Conservation (phyloP, 345 rosid species). For the Atalantia buxifolia region DNA sequence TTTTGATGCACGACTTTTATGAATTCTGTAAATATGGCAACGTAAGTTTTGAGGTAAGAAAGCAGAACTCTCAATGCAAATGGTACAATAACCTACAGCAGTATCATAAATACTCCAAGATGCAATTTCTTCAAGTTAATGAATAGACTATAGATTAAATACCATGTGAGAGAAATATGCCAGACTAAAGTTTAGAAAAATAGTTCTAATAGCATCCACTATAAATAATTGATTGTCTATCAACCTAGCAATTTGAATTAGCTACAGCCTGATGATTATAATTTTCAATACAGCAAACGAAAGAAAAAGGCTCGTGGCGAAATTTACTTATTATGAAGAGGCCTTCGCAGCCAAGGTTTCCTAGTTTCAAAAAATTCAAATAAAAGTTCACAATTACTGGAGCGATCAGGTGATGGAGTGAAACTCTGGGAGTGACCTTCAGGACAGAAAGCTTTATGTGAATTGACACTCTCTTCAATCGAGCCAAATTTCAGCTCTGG, state of each 20-base stretch:
- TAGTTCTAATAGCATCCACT: background rate
- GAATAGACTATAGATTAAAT: background rate
- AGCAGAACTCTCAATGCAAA: background rate
- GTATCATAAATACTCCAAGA: background rate
- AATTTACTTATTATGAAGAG: slow-evolving; percentile 27
- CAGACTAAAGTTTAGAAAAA: background rate
- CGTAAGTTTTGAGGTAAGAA: background rate
- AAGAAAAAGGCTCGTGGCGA: background rate
- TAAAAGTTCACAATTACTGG: slow-evolving; percentile 19
- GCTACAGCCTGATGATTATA: background rate
- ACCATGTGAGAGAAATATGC: background rate
- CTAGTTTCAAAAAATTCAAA: slow-evolving; percentile 27
- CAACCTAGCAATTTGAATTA: background rate
- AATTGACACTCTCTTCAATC: background rate
- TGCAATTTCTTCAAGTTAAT: background rate
- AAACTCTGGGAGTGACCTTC: background rate
- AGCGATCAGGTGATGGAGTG: background rate
- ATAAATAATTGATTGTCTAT: no score
- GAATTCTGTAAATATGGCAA: background rate
- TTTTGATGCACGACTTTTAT: background rate
- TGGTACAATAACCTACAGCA: background rate
- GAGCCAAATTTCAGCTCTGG: slow-evolving; percentile 1
- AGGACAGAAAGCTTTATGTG: background rate
- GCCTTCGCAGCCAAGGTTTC: slow-evolving; percentile 22
- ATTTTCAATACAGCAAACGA: background rate